phyloP scores from a whole-genome alignment of 257 asterid species.

The Rhazya stricta region DNA sequence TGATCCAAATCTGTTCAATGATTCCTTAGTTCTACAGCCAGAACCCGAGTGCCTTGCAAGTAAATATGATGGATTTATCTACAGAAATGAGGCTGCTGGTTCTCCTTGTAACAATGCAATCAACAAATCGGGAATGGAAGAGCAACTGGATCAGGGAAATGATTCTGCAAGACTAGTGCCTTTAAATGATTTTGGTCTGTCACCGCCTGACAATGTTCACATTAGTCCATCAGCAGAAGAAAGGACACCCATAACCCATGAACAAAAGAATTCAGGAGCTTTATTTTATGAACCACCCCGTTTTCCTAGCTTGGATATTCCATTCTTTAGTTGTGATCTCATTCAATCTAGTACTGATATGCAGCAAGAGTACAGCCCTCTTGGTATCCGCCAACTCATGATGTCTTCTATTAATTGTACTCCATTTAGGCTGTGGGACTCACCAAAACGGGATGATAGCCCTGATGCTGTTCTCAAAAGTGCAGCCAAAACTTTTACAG shows the following conservation, averaged over 20 bases:
- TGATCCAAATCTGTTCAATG: constrained; percentile 37
- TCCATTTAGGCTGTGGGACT: constrained; percentile 82
- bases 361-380: constrained; percentile 94
- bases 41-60: constrained; percentile 35
- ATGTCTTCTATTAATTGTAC: constrained; percentile 58
- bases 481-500: constrained; percentile 76
- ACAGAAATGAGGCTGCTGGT: constrained; percentile 32
- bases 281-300: constrained; percentile 91
- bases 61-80: constrained; percentile 33
- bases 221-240: constrained; percentile 33
- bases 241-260: constrained; percentile 27
- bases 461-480: constrained; percentile 77
- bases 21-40: constrained; percentile 31
- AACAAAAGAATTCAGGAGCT: constrained; percentile 52
- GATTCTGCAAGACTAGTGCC: constrained; percentile 43
- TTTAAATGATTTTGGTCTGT: constrained; percentile 47
- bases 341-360: constrained; percentile 63
- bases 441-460: constrained; percentile 76
- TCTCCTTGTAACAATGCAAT: constrained; percentile 30
- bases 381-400: constrained; percentile 94
- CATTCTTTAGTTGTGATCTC: constrained; percentile 90
- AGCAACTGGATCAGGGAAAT: constrained; percentile 31
- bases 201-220: constrained; percentile 35
- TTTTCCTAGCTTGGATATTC: constrained; percentile 83
- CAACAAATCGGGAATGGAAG: constrained; percentile 14